Base-by-base conservation (phyloP, 345 rosid species). In the Syzygium oleosum region DNA sequence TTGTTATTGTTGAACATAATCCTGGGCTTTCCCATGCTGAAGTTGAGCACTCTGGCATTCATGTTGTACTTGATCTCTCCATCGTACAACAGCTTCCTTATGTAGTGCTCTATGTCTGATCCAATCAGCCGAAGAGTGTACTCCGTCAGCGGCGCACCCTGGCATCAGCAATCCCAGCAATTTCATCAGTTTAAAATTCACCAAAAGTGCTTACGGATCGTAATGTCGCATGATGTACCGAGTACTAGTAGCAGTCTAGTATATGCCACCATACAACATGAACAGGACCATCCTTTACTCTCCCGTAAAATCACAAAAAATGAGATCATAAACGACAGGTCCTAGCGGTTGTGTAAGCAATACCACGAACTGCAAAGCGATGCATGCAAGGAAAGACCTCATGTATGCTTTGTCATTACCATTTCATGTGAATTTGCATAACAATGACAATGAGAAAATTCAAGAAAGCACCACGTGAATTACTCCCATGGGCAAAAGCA, bases 141-240 rank as follows among this genome's bases (percentile, higher is more conserved):
- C 89, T 97, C 99, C 12, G 99, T 97, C 92, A 96, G 88, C 25
- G 95, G 97, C 4, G 99, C 99, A 49, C 99, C 99, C 99, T 97
- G 93, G 46, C 80, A 19, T 73, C 2, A 0, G 80, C 25, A 73
- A 73, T 34, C 80, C 80, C 49, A 0, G 80, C 49, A 34, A 34
- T 34, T 73, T 34, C 80, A 34, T 85, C 87, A 61, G 51, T 63
- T 29, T 29, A 73, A 9, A 34, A 34, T 73, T 73, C 7, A 5
- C 43, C 80, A 2, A 9, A 85, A 53, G 65, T 29, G 14, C 23
- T 10, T 73, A 34, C 80, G 9, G 46, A 73, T 73, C 34, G 80
- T 17, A 73, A 19, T 1, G 46, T 73, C 22, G 46, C 46, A 5
- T 73, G 23, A 34, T 65, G 78, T 65, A 15, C 38, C 8, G 5